These are phyloP conservation scores for Quercus suber DNA, from an alignment of 306 rosid species.

Conservation along the genomic window DNA sequence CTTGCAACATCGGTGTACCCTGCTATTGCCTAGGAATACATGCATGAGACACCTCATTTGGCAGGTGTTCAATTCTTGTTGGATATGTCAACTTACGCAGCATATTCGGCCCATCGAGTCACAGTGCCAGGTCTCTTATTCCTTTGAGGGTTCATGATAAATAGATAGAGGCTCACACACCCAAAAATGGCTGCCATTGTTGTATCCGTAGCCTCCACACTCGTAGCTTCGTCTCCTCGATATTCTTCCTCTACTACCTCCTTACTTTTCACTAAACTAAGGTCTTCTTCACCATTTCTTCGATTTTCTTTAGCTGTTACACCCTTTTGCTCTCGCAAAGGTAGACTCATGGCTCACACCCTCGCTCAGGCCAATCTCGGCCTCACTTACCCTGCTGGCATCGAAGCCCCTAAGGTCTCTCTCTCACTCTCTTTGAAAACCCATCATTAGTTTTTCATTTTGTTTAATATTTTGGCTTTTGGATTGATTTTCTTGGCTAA, in stretches of 20 bases:
- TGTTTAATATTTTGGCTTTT: neutral
- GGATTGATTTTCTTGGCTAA: neutral
- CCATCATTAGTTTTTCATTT: neutral
- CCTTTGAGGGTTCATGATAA: slow-evolving; percentile 44
- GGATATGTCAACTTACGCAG: neutral
- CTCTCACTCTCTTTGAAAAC: neutral
- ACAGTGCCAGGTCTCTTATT: neutral
- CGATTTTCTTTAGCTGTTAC: slow-evolving; percentile 37
- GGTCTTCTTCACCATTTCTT: slow-evolving; percentile 15
- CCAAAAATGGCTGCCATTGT: slow-evolving; percentile 54
- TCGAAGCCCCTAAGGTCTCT: slow-evolving; percentile 59
- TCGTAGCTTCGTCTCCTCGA: slow-evolving; percentile 26
- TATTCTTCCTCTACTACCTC: slow-evolving; percentile 31
- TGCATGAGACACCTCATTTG: neutral
- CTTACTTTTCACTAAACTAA: slow-evolving; percentile 29
- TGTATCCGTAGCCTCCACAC: slow-evolving; percentile 38
- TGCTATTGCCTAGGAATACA: too few relatives aligned
- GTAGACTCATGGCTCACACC: slow-evolving; percentile 72
- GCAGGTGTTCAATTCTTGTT: neutral
- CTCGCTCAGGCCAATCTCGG: slow-evolving; percentile 79
- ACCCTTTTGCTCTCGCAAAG: slow-evolving; percentile 36
- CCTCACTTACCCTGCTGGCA: slow-evolving; percentile 65
- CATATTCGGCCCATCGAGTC: neutral
- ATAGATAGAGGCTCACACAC: slow-evolving; percentile 29
- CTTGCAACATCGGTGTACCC: too few relatives aligned